These are phyloP conservation scores for Coniochaeta sp. DNA, from an alignment of 2,329 filamentous ascomycete genomes.

Conservation along the genomic window DNA sequence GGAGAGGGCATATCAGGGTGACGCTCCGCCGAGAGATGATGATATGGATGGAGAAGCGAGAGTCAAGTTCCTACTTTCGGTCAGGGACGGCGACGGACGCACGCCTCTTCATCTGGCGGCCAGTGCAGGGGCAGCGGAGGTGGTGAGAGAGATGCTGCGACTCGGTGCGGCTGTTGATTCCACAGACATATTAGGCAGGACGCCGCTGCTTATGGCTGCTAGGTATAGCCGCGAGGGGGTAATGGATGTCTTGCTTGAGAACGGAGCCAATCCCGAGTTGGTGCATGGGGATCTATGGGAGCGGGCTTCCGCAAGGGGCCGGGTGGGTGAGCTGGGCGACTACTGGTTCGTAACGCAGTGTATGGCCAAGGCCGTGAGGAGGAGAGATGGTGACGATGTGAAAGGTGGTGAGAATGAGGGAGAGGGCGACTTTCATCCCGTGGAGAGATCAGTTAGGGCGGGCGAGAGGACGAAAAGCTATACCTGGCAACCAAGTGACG, in stretches of 20 bases:
- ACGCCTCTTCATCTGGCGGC: conserved; percentile 16
- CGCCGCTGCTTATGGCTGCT: conserved; percentile 7
- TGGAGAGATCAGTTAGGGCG: not conserved
- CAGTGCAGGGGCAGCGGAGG: conserved; percentile 3
- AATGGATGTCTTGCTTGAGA: conserved; percentile 3
- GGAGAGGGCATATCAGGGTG: conserved; percentile 1
- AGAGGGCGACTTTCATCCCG: not conserved
- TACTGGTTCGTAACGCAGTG: not conserved
- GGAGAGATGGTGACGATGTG: not conserved
- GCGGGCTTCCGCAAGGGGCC: not conserved
- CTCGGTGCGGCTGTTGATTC: conserved; percentile 10
- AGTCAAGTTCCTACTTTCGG: conserved; percentile 6
- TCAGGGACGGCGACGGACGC: conserved; percentile 8
- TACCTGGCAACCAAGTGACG: not conserved
- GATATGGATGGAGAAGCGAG: not conserved
- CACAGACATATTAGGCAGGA: conserved; percentile 7
- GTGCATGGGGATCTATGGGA: conserved; percentile 4
- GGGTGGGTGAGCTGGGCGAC: conserved; percentile 3
- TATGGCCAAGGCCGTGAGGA: not conserved
- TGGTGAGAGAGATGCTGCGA: conserved; percentile 6
- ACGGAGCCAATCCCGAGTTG: conserved; percentile 1
- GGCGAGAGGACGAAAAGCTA: not conserved
- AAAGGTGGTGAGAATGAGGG: not conserved
- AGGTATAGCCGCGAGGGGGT: conserved; percentile 1
- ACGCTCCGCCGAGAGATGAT: not conserved